Conservation (phyloP, 768 basidiomycete genomes). For the Tephrocybe sp. region DNA sequence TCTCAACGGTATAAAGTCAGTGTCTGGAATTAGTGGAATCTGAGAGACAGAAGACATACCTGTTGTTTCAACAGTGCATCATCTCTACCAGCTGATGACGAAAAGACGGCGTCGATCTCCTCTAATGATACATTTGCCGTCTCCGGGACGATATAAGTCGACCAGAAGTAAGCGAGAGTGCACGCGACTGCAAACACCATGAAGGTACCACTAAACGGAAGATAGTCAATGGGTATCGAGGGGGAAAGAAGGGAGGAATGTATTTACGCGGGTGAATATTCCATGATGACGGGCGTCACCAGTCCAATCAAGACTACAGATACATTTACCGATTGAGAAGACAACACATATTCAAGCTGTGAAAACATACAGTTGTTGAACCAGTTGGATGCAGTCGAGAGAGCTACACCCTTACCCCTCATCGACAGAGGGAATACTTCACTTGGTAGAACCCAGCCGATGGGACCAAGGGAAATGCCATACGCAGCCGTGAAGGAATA, state of each 20-base stretch:
- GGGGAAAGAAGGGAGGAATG: not conserved
- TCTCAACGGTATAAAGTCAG: slow-evolving; percentile 31
- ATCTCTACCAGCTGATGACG: slow-evolving; percentile 52
- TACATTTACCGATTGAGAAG: not conserved
- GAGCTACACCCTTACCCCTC: slow-evolving; percentile 77
- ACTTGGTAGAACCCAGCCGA: slow-evolving; percentile 81
- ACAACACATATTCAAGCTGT: not conserved
- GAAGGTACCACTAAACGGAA: slow-evolving; percentile 56
- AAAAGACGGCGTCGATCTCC: slow-evolving; percentile 71
- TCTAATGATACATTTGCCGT: slow-evolving; percentile 76
- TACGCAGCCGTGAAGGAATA: slow-evolving; percentile 78
- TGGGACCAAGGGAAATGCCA: slow-evolving; percentile 74
- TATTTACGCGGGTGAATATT: slow-evolving; percentile 55
- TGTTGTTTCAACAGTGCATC: slow-evolving; percentile 49
- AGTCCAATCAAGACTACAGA: slow-evolving; percentile 80
- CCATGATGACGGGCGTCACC: slow-evolving; percentile 64
- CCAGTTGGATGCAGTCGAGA: slow-evolving; percentile 88
- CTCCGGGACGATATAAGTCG: slow-evolving; percentile 67
- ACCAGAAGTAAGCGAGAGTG: slow-evolving; percentile 67
- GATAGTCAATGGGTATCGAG: not conserved
- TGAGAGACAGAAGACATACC: slow-evolving; percentile 44
- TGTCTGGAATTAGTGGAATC: not conserved
- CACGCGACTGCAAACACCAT: slow-evolving; percentile 63
- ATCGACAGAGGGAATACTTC: slow-evolving; percentile 81
- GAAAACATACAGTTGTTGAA: slow-evolving; percentile 65